Percentiles rank a stretch among this genome's conserved stretches.
Evolutionary conservation across 164 flowering plant genomes (phyloP).

Genomic region (Saururus chinensis): DNA sequence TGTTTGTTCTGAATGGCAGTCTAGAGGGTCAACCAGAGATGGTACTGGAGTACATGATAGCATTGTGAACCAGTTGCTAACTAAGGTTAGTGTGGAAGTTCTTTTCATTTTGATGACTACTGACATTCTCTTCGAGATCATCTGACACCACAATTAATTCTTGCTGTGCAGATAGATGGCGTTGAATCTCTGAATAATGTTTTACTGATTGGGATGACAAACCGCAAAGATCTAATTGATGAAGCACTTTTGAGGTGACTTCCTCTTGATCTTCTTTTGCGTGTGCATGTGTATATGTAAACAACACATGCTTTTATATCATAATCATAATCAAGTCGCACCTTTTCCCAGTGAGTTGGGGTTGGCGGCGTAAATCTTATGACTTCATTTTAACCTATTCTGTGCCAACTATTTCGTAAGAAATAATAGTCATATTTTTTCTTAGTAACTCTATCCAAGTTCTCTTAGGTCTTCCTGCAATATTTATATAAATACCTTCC

Average conservation of each 20-base stretch:
- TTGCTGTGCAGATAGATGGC: conserved; percentile 74
- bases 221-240: conserved; percentile 93
- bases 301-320: not conserved
- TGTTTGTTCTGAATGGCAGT: conserved; percentile 20
- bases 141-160: conserved; percentile 2
- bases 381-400: too few species aligned
- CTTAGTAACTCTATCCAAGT: too few species aligned
- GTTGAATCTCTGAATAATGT: conserved; percentile 96
- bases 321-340: too few species aligned
- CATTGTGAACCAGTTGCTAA: conserved; percentile 67
- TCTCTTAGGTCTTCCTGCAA: too few species aligned
- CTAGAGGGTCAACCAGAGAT: conserved; percentile 77
- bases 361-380: too few species aligned
- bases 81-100: conserved; percentile 35
- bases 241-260: conserved; percentile 88
- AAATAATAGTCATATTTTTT: too few species aligned
- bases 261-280: conserved; percentile 4
- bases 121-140: not conserved
- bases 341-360: too few species aligned
- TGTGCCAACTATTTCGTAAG: too few species aligned
- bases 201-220: conserved; percentile 97
- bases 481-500: too few species aligned
- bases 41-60: conserved; percentile 75
- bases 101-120: not conserved
- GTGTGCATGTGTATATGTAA: not conserved